phyloP scores from a whole-genome alignment of 768 basidiomycete species.

The Naganishia antarctica region DNA sequence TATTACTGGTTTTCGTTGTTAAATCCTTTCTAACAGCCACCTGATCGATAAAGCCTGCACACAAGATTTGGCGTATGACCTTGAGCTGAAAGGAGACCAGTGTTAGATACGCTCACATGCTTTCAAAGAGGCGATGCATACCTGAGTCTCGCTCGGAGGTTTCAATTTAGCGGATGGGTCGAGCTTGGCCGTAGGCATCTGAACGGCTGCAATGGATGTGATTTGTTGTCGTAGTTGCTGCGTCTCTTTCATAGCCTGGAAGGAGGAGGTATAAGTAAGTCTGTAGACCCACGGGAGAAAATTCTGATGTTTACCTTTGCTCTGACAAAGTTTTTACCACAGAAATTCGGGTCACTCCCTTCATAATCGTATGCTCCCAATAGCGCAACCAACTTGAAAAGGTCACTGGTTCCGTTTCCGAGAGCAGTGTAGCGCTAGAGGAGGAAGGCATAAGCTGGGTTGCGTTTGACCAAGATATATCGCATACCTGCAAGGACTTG shows the following conservation, averaged over 20 bases:
- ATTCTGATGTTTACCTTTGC: conserved; percentile 78
- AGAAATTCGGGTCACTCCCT: conserved; percentile 73
- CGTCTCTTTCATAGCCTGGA: conserved; percentile 95
- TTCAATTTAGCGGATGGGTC: conserved; percentile 62
- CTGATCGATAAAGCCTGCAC: conserved; percentile 90
- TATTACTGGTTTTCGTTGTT: conserved; percentile 56
- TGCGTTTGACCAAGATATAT: not conserved
- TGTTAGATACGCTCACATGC: conserved; percentile 1
- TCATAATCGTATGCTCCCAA: conserved; percentile 94
- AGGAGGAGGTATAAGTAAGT: too few relatives aligned
- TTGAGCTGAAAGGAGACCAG: conserved; percentile 62
- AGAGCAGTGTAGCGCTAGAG: conserved; percentile 69
- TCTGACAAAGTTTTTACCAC: conserved; percentile 80
- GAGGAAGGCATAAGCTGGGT: not conserved
- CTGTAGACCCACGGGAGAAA: too few relatives aligned
- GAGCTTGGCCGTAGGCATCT: conserved; percentile 63
- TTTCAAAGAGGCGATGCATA: conserved; percentile 50
- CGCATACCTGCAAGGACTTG: conserved; percentile 66
- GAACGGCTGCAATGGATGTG: conserved; percentile 71
- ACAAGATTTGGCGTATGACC: conserved; percentile 76
- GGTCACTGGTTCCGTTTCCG: conserved; percentile 74
- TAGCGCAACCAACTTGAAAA: conserved; percentile 84
- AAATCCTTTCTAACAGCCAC: conserved; percentile 86
- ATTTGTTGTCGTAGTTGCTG: conserved; percentile 90
- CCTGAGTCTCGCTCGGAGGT: conserved; percentile 77